Percentiles rank a stretch among this genome's conserved stretches.
These are phyloP conservation scores for Aleurites moluccanus DNA, from an alignment of 441 rosid genomes.

Conservation along the genomic window DNA sequence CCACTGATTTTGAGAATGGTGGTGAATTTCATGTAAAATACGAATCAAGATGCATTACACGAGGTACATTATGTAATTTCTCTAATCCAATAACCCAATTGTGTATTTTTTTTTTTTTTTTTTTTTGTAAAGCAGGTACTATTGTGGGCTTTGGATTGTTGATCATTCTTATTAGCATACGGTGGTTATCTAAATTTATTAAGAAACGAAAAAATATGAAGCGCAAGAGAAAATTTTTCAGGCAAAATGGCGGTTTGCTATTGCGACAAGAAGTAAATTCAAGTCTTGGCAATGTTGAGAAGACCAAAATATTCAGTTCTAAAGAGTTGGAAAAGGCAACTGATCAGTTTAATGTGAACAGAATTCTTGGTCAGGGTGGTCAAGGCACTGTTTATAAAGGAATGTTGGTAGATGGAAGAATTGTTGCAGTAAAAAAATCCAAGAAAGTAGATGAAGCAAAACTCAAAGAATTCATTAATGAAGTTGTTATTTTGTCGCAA, in stretches of 20 bases:
- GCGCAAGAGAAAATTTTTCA: constrained; percentile 21
- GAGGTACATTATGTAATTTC: no score
- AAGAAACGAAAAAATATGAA: constrained; percentile 21
- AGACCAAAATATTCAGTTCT: background rate
- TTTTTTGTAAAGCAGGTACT: background rate
- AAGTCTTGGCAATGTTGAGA: background rate
- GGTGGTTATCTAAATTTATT: constrained; percentile 18
- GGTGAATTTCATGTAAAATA: no score
- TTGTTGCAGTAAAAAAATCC: constrained; percentile 10
- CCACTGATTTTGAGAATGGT: no score
- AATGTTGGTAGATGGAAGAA: constrained; percentile 12
- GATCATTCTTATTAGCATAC: background rate
- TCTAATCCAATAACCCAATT: no score
- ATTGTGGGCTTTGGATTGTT: background rate
- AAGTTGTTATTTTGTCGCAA: constrained; percentile 1
- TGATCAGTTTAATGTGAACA: background rate
- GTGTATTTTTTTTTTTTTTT: no score
- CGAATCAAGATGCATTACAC: no score
- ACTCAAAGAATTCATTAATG: background rate
- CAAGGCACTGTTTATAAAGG: constrained; percentile 12
- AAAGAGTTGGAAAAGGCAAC: constrained; percentile 9
- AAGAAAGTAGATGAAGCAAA: background rate
- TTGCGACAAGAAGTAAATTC: background rate
- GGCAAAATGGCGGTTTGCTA: constrained; percentile 11
- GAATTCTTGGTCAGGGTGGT: constrained; percentile 13